Evolutionary conservation across 768 basidiomycete genomes (phyloP), one percentile per base, ranked within the genome.

Genomic region (Dacryopinax primogenitus): DNA sequence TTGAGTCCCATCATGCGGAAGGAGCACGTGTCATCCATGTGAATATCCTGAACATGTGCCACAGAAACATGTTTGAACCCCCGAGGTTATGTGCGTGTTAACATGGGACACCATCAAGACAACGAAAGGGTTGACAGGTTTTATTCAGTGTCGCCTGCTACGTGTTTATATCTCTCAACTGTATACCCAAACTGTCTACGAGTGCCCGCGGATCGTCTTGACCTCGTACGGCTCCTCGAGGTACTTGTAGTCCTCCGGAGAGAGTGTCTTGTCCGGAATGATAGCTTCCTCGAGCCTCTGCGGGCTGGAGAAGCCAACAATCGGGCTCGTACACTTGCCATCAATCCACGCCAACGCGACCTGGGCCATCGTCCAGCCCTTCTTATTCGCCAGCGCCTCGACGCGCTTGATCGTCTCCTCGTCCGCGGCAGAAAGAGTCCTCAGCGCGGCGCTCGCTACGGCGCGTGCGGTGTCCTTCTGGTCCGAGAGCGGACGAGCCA

Each of bases 261-360:
- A 72, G 62, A 77, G 67, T 32, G 51, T 67, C 47, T 73, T 51
- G 13, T 64, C 69, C 0, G 67, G 69, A 23, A 73, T 67, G 33
- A 78, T 73, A 15, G 68, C 72, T 44, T 75, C 71, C 63, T 72
- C 64, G 21, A 78, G 62, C 18, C 76, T 67, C 51, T 69, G 32
- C n/a, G 44, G 26, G 37, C 35, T 36, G 33, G n/a, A 62, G 62
- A 37, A 63, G 1, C 80, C 79, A 9, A 80, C 74, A 65, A 81
- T 81, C 0, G 81, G 81, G 26, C 76, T 77, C 2, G 75, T 68
- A 3, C 79, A 75, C 69, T 81, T 81, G 33, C 70, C 51, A 1
- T 72, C 39, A 0, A 73, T 65, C 80, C 81, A 81, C 1, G 77
- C 76, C 1, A 81, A 66, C 6, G 80, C 79, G 33, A 81, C 74